A percentile compares a stretch with the other conserved stretches of the same genome.
phyloP scores from a whole-genome alignment of 202 grass and related monocot genomes.

The Musa balbisiana region DNA sequence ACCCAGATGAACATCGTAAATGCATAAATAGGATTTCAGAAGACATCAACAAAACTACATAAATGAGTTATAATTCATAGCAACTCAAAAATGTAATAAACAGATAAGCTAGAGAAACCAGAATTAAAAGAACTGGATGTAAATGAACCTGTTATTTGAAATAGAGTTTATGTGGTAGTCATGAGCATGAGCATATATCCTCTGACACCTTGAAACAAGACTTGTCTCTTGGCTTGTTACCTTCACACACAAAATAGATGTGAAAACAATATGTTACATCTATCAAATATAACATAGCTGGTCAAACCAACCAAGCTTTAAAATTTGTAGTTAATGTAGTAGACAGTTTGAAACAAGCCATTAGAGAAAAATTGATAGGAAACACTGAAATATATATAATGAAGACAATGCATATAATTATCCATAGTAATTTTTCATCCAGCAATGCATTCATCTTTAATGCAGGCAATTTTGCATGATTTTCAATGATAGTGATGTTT shows the following conservation, averaged over 20 bases:
- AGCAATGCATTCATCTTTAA: slow-evolving; percentile 18
- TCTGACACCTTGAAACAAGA: slow-evolving; percentile 16
- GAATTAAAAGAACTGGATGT: neutral
- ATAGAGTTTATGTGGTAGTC: slow-evolving; percentile 24
- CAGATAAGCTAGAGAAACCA: neutral
- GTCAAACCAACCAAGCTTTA: no score
- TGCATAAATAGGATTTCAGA: neutral
- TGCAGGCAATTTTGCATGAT: neutral
- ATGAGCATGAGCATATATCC: slow-evolving; percentile 22
- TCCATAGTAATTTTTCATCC: neutral
- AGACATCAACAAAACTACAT: neutral
- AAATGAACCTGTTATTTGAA: slow-evolving; percentile 16
- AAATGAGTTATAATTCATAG: no score
- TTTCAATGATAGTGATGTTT: neutral
- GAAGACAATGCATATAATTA: no score
- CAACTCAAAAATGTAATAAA: neutral
- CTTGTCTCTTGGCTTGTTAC: slow-evolving; percentile 16
- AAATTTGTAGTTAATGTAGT: neutral
- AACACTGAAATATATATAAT: neutral
- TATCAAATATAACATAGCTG: neutral
- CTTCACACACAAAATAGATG: neutral
- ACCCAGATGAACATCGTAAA: neutral
- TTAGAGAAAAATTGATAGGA: neutral
- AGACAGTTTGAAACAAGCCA: neutral
- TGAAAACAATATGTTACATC: neutral